phyloP scores from a whole-genome alignment of 768 basidiomycete species.

The Termitomyces sp. region DNA sequence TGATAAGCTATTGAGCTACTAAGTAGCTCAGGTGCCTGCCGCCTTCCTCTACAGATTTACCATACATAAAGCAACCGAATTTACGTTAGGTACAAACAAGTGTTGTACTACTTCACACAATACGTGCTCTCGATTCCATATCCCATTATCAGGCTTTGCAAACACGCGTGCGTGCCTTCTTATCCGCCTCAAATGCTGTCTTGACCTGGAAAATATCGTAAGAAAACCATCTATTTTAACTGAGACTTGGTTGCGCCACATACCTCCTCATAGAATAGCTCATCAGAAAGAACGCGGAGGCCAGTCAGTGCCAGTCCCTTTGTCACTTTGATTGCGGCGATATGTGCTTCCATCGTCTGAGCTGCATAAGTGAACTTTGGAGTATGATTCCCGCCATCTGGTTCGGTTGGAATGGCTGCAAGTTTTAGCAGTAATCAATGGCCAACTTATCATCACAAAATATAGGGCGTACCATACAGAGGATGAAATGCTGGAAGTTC shows the following conservation, averaged over 20 bases:
- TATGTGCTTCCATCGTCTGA: slow-evolving; percentile 55
- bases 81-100: too few relatives aligned
- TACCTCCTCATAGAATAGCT: slow-evolving; percentile 52
- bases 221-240: neutral
- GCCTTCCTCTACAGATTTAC: too few relatives aligned
- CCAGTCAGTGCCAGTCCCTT: slow-evolving; percentile 62
- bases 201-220: slow-evolving; percentile 14
- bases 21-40: too few relatives aligned
- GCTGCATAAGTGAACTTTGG: slow-evolving; percentile 59
- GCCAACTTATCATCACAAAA: neutral
- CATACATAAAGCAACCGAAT: neutral
- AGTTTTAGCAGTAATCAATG: slow-evolving; percentile 16
- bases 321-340: slow-evolving; percentile 46
- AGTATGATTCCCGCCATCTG: slow-evolving; percentile 74
- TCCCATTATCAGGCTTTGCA: neutral
- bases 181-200: slow-evolving; percentile 14
- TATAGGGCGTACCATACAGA: slow-evolving; percentile 39
- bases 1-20: too few relatives aligned
- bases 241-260: slow-evolving; percentile 9
- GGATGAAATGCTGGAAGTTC: slow-evolving; percentile 63
- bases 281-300: slow-evolving; percentile 53
- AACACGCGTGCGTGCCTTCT: neutral
- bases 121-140: neutral
- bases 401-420: slow-evolving; percentile 66
- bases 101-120: neutral